phyloP scores from a whole-genome alignment of 805 yeast genomes.

The Pichia manshurica region DNA sequence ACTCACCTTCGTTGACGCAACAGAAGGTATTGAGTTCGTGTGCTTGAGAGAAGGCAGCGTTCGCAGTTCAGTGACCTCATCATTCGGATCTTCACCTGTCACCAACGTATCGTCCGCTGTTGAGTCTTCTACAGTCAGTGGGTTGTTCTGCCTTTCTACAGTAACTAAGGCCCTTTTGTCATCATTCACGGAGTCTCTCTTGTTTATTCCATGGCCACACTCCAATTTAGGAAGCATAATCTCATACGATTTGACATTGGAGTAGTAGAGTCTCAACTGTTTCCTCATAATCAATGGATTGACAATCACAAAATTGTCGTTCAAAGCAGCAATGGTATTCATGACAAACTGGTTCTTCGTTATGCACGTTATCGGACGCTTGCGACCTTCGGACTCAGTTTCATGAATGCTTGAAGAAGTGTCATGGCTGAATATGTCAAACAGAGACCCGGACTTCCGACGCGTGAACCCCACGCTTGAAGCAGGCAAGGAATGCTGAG shows the following conservation, averaged over 20 bases:
- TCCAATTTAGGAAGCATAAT: background rate
- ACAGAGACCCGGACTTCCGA: background rate
- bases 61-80: background rate
- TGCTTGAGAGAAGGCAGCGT: background rate
- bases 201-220: background rate
- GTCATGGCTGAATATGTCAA: constrained; percentile 1
- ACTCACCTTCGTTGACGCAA: background rate
- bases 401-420: background rate
- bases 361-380: constrained; percentile 21
- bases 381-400: background rate
- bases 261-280: background rate
- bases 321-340: constrained; percentile 46
- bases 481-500: background rate
- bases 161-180: background rate
- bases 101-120: background rate
- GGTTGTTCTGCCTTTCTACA: background rate
- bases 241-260: background rate
- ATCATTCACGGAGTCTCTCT: background rate
- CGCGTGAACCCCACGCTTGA: background rate
- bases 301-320: constrained; percentile 21
- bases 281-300: constrained; percentile 3
- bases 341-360: constrained; percentile 39
- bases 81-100: background rate
- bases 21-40: background rate
- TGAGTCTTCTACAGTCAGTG: too few relatives aligned